Evolutionary conservation across 495 filamentous ascomycete genomes (phyloP), one percentile per base, ranked within the genome.

Genomic region (Amniculicola lignicola): DNA sequence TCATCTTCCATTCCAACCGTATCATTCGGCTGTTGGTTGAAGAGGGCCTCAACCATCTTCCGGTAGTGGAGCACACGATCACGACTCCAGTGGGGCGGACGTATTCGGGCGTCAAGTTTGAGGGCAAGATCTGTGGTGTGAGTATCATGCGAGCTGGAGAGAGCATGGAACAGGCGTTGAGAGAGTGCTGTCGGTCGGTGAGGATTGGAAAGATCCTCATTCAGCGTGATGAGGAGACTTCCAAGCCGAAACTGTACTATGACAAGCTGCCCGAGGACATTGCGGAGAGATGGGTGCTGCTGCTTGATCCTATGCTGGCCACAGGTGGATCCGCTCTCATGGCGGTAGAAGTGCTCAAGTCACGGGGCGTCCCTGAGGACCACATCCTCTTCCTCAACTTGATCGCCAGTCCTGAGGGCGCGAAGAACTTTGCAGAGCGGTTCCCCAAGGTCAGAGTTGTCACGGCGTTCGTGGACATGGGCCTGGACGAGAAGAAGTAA

Each of bases 241-340:
- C 84, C 53, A 81, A 84, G 77, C 94, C 93, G 3, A 89, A 86
- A 67, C 79, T 98, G 28, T 98, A 96, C 69, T 97, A 96, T 68
- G 91, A 96, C 59, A 98, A 98, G 72, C 78, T 98, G 12, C 94
- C 94, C 33, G 83, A 88, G 62, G 93, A 98, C 72, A 95, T 98
- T 64, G 82, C 86, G 9, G 79, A 92, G 10, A 75, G 93, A 70
- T 97, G 91, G 88, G 91, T 96, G 24, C 78, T 98, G 23, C 76
- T 98, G n/a, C 76, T 98, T 27, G 94, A 98, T 68, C 93, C 94
- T 2, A 98, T 98, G 93, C 91, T 98, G 73, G 93, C 93, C 42
- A 97, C 93, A 59, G 93, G 90, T 61, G 93, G 93, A 37, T 96
- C 91, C 21, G 93, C 93, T 14, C 94, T 90, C 21, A 91, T 98